Base-by-base conservation (phyloP, 1,284 basidiomycete species). In the Moesziomyces sp. region DNA sequence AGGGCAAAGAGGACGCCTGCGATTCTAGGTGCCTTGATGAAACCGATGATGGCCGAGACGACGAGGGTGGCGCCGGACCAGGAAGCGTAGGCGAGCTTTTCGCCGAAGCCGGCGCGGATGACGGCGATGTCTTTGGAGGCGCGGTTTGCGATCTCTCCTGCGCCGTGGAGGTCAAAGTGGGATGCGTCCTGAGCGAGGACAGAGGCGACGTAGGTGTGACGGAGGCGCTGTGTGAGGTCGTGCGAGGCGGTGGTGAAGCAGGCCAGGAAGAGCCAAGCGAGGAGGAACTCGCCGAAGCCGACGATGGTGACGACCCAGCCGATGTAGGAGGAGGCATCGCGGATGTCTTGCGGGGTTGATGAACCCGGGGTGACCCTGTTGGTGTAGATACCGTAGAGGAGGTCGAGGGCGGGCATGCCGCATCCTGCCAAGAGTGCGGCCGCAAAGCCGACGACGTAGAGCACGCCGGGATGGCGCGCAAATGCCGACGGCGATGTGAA, bases 1-100 rank as follows among this genome's bases (percentile, higher is more conserved):
- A 86, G 68, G 53, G 76, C 62, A 53, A 86, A 84, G 21, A 86
- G 73, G 43, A 86, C 81, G n/a, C 85, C 86, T 18, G 85, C 85
- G 11, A 86, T 74, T 16, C 77, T 73, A 3, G 86, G 81, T 0
- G 84, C 81, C 14, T 83, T 79, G 34, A 71, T 72, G 57, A 86
- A 85, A 9, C 84, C 83, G 26, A 85, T 83, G 35, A 85, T 80
- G 52, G 85, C 72, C 42, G 69, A 70, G 35, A 79, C 78, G 43
- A 85, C 34, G 28, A 86, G 63, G 10, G 82, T 82, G 28, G 77
- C 72, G 44, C 76, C 60, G 8, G 80, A 72, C 80, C 84, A 86
- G n/a, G 81, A 58, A 43, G 84, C 52, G 62, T 84, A 85, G 11
- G 83, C 86, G 3, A 85, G 54, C 68, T 86, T 84, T 54, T 86